Conservation (phyloP, 306 rosid genomes). For the Leucaena leucocephala region DNA sequence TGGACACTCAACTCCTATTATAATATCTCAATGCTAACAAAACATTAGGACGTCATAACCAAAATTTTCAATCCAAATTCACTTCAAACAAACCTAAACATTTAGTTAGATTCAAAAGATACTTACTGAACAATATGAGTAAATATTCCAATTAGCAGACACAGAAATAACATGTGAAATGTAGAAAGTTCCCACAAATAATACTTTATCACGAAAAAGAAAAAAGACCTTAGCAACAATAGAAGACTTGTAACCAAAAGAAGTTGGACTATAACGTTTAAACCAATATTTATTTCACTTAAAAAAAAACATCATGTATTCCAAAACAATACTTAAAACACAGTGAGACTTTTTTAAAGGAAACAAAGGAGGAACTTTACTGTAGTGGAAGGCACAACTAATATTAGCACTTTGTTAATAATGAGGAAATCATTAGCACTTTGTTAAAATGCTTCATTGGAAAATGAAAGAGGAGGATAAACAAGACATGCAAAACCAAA, state of each 20-base stretch:
- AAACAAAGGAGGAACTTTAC: neutral
- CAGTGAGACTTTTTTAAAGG: neutral
- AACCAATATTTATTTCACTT: neutral
- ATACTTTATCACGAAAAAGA: neutral
- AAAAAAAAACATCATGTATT: no score
- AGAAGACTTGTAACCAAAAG: neutral
- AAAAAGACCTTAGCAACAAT: neutral
- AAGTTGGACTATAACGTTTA: neutral
- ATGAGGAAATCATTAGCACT: neutral
- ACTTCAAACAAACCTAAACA: neutral
- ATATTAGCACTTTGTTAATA: no score
- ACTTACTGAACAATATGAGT: neutral
- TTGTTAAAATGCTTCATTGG: neutral
- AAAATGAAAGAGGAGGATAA: slow-evolving; percentile 19
- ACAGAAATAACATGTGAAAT: neutral
- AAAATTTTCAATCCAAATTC: slow-evolving; percentile 12
- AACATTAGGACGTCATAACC: neutral
- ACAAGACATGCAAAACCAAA: neutral
- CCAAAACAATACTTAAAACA: neutral
- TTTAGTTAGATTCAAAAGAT: neutral
- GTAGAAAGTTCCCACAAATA: neutral
- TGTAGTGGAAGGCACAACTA: neutral
- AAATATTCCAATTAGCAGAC: neutral
- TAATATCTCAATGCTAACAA: neutral
- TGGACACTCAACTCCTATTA: neutral